phyloP scores from a whole-genome alignment of 345 rosid species.

The Rhizophora apiculata region DNA sequence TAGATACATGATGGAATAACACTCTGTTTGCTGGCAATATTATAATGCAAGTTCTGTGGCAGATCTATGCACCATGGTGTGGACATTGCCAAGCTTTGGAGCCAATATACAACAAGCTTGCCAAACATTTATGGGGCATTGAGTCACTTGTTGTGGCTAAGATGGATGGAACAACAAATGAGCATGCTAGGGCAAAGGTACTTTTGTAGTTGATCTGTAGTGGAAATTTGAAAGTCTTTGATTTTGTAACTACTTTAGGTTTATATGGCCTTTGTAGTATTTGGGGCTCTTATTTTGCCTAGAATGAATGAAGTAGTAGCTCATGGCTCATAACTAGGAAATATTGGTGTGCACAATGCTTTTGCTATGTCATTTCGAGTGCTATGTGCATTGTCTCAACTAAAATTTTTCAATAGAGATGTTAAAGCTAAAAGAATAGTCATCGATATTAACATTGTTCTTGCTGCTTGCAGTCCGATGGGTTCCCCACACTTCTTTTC shows the following conservation, averaged over 20 bases:
- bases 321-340: background rate
- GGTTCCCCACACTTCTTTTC: slow-evolving; percentile 90
- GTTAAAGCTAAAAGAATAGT: background rate
- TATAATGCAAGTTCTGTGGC: slow-evolving; percentile 10
- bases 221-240: background rate
- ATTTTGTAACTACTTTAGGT: background rate
- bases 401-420: background rate
- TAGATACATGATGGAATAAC: background rate
- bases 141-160: slow-evolving; percentile 86
- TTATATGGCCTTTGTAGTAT: background rate
- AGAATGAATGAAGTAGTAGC: too few relatives aligned
- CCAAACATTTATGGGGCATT: slow-evolving; percentile 68
- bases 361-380: background rate
- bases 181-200: slow-evolving; percentile 98
- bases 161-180: slow-evolving; percentile 99
- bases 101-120: slow-evolving; percentile 90
- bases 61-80: slow-evolving; percentile 99
- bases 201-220: slow-evolving; percentile 1
- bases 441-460: background rate
- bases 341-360: background rate
- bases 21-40: slow-evolving; percentile 1
- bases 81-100: slow-evolving; percentile 98
- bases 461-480: slow-evolving; percentile 63
- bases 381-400: background rate
- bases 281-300: too few relatives aligned